Evolutionary conservation across 495 filamentous ascomycete species (phyloP), one percentile per base, ranked within the genome.

Genomic region (Entonaema liquescens): DNA sequence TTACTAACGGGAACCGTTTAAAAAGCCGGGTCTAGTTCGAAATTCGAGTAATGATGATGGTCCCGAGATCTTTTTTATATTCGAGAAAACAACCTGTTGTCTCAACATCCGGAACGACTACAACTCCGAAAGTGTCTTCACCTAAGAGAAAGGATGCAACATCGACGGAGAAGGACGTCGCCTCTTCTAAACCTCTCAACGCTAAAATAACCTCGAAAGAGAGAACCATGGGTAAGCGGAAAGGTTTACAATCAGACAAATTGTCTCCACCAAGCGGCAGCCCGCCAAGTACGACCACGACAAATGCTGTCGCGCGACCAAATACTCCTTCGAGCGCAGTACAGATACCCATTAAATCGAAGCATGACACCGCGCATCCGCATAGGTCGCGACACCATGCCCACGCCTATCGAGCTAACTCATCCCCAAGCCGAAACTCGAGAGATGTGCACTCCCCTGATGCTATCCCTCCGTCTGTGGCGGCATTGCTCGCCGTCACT

Each of bases 401-500:
- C n/a, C 38, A 68, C 38, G 57, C 52, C 59, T 66, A 74, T 25
- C 73, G 72, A 21, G 65, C 55, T 29, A 71, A 72, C 62, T 67
- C 49, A 62, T 76, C 70, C 42, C 75, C 55, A 59, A 77, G 17
- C 59, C 78, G 69, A 62, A 69, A 54, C 28, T 62, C 76, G 6
- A 72, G 72, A 50, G 77, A 81, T 55, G 74, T 77, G 6, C 84
- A 86, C 72, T 81, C 82, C 4, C 82, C 81, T 19, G 83, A 85
- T 73, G 76, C 81, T 12, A 80, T 89, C 50, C 85, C 88, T 28
- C 82, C 88, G 9, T 87, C 87, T 0, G 85, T 89, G 50, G 88
- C 87, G 0, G 86, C 86, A 3, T 79, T 90, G 57, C 82, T 90
- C 5, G 88, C 87, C 40, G 75, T 87, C 59, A 90, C 88, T 56